These are phyloP conservation scores for Aspergillus sp. DNA, from an alignment of 2,329 filamentous ascomycete species.

Conservation along the genomic window DNA sequence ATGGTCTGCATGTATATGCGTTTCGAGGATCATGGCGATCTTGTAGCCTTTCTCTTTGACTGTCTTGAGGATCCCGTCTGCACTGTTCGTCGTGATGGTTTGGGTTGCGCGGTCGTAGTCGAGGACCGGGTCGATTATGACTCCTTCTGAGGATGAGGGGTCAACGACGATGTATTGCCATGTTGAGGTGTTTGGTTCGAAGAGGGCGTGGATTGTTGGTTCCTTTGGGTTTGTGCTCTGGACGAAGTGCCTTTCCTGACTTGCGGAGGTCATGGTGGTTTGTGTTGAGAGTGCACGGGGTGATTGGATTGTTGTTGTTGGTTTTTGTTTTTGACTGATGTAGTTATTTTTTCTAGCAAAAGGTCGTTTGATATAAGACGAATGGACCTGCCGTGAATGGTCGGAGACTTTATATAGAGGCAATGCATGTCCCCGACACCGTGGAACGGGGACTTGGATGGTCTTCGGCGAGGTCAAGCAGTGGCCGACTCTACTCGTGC, in stretches of 20 bases:
- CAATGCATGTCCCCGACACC: no score
- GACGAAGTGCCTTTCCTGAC: not conserved
- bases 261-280: not conserved
- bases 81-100: conserved; percentile 51
- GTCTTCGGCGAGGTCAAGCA: no score
- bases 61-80: conserved; percentile 52
- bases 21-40: conserved; percentile 59
- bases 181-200: conserved; percentile 3
- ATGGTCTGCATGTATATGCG: conserved; percentile 56
- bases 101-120: conserved; percentile 53
- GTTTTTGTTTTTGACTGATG: no score
- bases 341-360: no score
- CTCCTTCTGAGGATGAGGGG: conserved; percentile 47
- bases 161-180: conserved; percentile 59
- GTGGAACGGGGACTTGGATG: no score
- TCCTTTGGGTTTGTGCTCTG: not conserved
- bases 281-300: not conserved
- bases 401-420: no score
- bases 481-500: no score
- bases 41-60: conserved; percentile 49
- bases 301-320: no score
- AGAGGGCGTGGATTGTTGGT: conserved; percentile 6
- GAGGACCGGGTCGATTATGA: conserved; percentile 64
- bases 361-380: no score
- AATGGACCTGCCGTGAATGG: no score